phyloP scores from a whole-genome alignment of 2,329 filamentous ascomycete species.

The Pestalotiopsis fici region DNA sequence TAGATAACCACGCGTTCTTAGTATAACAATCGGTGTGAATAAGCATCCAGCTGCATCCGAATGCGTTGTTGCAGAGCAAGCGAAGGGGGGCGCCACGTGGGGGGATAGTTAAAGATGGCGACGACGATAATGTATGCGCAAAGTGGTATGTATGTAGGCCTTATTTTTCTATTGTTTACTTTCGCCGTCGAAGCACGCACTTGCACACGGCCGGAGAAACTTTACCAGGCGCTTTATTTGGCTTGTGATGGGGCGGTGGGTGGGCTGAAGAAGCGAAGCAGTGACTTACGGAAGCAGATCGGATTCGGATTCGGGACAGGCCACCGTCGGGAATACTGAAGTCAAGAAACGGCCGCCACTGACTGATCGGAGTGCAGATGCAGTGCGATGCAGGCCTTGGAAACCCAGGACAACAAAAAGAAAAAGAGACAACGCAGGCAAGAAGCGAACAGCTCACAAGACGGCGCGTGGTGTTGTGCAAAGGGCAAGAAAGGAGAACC shows the following conservation, averaged over 20 bases:
- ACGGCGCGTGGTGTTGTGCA: background rate
- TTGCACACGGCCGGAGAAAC: background rate
- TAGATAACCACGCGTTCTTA: conserved; percentile 1
- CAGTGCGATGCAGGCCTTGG: background rate
- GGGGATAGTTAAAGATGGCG: background rate
- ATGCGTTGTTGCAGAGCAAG: background rate
- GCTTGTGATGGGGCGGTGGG: conserved; percentile 2
- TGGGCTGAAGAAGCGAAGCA: background rate
- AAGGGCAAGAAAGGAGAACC: background rate
- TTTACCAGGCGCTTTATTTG: background rate
- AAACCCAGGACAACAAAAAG: background rate
- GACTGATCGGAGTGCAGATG: background rate
- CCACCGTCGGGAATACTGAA: background rate
- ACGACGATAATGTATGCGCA: background rate
- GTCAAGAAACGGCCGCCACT: background rate
- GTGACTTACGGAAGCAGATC: background rate
- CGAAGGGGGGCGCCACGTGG: background rate
- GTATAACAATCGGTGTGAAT: background rate
- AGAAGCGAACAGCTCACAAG: background rate
- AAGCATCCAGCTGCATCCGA: background rate
- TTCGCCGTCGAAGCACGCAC: background rate
- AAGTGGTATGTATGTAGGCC: no score
- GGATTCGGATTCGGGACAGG: conserved; percentile 1
- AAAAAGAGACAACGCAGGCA: background rate
- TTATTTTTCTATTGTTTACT: background rate